Evolutionary conservation across 345 rosid genomes (phyloP).

Genomic region (Rhodamnia argentea): DNA sequence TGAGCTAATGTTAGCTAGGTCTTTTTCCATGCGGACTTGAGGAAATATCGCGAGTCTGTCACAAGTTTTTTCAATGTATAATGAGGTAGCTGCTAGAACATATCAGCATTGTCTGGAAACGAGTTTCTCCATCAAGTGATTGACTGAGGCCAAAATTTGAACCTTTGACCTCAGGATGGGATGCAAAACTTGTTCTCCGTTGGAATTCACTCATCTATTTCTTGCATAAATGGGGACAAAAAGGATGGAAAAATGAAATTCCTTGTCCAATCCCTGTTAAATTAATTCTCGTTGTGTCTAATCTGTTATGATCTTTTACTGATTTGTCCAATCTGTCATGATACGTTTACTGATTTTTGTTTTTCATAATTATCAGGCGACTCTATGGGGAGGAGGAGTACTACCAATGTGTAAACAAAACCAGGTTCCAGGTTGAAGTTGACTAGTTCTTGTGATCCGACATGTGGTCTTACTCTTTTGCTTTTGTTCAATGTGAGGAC

Average conservation of each 20-base stretch:
- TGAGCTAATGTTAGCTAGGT: not conserved
- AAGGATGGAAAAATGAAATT: not conserved
- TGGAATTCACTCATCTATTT: not conserved
- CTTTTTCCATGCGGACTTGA: not conserved
- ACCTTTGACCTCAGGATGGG: not conserved
- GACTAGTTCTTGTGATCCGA: not conserved
- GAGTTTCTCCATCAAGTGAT: not conserved
- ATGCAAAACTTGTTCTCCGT: not conserved
- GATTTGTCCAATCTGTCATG: not conserved
- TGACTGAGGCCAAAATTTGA: not conserved
- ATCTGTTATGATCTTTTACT: not conserved
- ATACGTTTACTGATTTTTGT: not conserved
- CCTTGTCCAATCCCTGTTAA: not conserved
- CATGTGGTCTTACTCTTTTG: not conserved
- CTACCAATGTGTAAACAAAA: slow-evolving; percentile 20
- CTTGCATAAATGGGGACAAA: not conserved
- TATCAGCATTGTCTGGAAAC: not conserved
- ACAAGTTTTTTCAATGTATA: not conserved
- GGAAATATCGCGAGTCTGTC: not conserved
- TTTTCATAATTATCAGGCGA: slow-evolving; percentile 28
- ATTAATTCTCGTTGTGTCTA: not conserved
- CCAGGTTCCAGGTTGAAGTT: slow-evolving; percentile 5
- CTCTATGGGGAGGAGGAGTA: slow-evolving; percentile 57
- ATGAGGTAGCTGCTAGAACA: not conserved
- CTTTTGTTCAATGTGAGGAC: not conserved